Evolutionary conservation across 2,329 filamentous ascomycete genomes (phyloP), one percentile per base, ranked within the genome.

Genomic region (Aspergillus proliferans): DNA sequence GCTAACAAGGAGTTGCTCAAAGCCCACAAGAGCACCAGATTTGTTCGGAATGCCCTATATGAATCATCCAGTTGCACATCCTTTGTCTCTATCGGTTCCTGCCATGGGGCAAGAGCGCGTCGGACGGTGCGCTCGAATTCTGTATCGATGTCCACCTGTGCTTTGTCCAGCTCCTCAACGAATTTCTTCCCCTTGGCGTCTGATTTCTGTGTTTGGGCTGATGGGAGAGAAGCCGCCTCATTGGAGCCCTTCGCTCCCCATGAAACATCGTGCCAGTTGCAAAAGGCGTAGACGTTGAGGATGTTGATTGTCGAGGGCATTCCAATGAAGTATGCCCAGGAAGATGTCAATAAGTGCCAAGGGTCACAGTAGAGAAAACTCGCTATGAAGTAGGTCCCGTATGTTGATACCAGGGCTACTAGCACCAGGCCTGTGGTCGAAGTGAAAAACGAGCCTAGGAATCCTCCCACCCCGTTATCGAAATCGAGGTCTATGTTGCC

Each of bases 341-440:
- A 98, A 3, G 92, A 97, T 67, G 93, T 93, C 77, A 98, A 95
- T 93, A 98, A 97, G 81, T 98, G 93, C 93, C 93, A 98, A 22
- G 93, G 93, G 71, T 98, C 93, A 63, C 96, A 78, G 76, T 98
- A 98, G 72, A 98, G 76, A 81, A 98, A 96, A 2, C 91, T 97
- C 7, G 92, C 91, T 50, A 97, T 77, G 67, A 91, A 97, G 83
- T 98, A 96, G 51, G 98, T 82, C 72, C 93, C 93, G 67, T 95
- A 97, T 49, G 94, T 98, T 53, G 93, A 87, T 54, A 92, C 83
- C 58, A 98, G 77, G 12, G 93, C 92, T 57, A 98, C 85, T 96
- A 67, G 97, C 91, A 76, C 91, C 92, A 40, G 88, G 85, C 59
- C 83, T 85, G 19, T 78, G 58, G 83, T 77, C 2, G 86, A 86